Percentiles rank a stretch among this genome's conserved stretches.
Conservation (phyloP, 163 green algal species). For the Chlamydomonas reinhardtii region DNA sequence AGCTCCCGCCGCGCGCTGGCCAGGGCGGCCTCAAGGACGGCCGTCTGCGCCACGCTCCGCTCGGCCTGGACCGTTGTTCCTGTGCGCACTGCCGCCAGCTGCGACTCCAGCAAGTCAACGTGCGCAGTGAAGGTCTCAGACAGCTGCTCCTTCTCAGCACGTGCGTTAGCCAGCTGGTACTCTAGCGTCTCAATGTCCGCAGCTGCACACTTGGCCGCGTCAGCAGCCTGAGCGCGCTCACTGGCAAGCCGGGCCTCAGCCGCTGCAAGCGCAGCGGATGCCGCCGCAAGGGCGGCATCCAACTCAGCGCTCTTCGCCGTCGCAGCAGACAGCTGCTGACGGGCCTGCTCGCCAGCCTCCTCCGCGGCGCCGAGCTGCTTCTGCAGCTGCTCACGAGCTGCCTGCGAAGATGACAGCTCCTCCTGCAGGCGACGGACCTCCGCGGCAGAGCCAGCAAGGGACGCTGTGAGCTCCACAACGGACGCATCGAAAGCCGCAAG, state of each 20-base stretch:
- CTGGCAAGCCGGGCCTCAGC: neutral
- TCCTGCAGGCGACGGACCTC: neutral
- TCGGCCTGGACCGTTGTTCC: neutral
- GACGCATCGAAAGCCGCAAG: neutral
- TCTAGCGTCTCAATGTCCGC: neutral
- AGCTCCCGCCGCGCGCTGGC: neutral
- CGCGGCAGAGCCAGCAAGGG: neutral
- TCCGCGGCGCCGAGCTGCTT: constrained; percentile 45
- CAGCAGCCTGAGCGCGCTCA: constrained; percentile 17
- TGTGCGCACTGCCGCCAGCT: neutral
- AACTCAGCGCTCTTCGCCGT: constrained; percentile 33
- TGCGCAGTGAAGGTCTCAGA: neutral
- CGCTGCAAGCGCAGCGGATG: neutral
- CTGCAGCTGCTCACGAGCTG: constrained; percentile 56
- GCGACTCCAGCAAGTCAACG: neutral
- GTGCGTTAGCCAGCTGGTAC: neutral
- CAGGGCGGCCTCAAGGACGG: neutral
- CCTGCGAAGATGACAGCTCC: neutral
- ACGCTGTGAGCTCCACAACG: neutral
- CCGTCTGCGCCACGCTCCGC: neutral
- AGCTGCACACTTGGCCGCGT: neutral
- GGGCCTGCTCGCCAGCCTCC: constrained; percentile 43
- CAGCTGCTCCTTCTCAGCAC: neutral
- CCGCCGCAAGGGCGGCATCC: constrained; percentile 12
- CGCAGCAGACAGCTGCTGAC: neutral